Conservation (phyloP, 106 monocot species). For the Dendrobium chrysotoxum region DNA sequence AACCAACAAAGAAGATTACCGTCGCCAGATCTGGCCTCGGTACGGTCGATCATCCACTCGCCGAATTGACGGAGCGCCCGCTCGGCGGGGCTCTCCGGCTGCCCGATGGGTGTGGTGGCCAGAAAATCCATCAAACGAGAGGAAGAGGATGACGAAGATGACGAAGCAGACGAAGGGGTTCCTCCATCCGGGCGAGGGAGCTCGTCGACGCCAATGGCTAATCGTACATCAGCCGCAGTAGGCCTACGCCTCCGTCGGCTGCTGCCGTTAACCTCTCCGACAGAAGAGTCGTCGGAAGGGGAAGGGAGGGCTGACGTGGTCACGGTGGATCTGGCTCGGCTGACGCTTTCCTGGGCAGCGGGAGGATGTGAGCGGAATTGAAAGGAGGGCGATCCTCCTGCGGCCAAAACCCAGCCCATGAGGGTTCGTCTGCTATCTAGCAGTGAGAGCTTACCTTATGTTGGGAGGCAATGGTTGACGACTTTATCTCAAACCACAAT, state of each 20-base stretch:
- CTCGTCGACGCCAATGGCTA: constrained; percentile 42
- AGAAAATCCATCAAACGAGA: constrained; percentile 38
- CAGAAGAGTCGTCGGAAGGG: neutral
- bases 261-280: neutral
- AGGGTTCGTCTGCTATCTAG: neutral
- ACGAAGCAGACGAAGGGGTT: constrained; percentile 10
- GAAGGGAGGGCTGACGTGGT: neutral
- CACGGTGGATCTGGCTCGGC: neutral
- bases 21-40: constrained; percentile 25
- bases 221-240: constrained; percentile 33
- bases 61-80: constrained; percentile 47
- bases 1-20: constrained; percentile 20
- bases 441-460: too few relatives aligned
- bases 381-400: neutral
- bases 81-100: constrained; percentile 47
- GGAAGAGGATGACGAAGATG: neutral
- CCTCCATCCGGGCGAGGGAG: neutral
- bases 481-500: too few relatives aligned
- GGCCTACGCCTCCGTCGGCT: constrained; percentile 15
- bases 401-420: neutral
- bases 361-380: constrained; percentile 6
- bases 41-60: constrained; percentile 54
- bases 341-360: neutral
- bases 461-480: too few relatives aligned
- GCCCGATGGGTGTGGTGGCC: constrained; percentile 44